Conservation (phyloP, 2,329 filamentous ascomycete species). For the Penicillium digitatum region DNA sequence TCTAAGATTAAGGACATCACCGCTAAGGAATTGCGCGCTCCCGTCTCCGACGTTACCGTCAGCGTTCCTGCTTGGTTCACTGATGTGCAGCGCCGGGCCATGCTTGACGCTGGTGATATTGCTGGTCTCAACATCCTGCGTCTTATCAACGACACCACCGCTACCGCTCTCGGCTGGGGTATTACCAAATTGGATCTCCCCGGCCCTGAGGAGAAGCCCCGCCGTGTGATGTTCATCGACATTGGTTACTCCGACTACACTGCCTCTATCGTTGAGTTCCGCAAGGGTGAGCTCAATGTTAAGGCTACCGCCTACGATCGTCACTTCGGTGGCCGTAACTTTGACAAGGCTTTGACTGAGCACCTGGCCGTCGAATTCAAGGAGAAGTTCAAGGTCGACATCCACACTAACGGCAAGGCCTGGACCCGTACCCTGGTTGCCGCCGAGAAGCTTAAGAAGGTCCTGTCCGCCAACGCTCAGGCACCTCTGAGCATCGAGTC, state of each 20-base stretch:
- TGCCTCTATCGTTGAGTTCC: constrained; percentile 89
- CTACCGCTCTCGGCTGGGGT: constrained; percentile 90
- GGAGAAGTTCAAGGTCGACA: constrained; percentile 96
- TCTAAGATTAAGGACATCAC: constrained; percentile 91
- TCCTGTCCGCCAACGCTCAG: constrained; percentile 89
- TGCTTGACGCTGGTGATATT: constrained; percentile 90
- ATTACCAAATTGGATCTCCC: constrained; percentile 97
- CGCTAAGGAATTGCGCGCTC: constrained; percentile 78
- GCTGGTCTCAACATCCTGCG: constrained; percentile 88
- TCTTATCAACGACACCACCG: constrained; percentile 96
- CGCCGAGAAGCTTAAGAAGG: constrained; percentile 97
- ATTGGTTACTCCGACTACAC: constrained; percentile 97
- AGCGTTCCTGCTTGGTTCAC: constrained; percentile 97
- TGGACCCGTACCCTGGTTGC: constrained; percentile 79
- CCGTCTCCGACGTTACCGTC: constrained; percentile 89
- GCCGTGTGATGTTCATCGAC: constrained; percentile 86
- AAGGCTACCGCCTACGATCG: constrained; percentile 90
- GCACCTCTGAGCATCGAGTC: constrained; percentile 96
- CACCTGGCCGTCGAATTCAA: constrained; percentile 96
- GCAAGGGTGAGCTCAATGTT: constrained; percentile 91
- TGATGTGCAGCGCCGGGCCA: constrained; percentile 80
- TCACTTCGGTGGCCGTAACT: constrained; percentile 95
- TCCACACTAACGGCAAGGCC: constrained; percentile 84
- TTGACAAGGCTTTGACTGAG: constrained; percentile 90
- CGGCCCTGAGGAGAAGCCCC: constrained; percentile 80